A percentile compares a stretch with the other conserved stretches of the same genome.
These are phyloP conservation scores for Prunus dulcis DNA, from an alignment of 306 rosid species.

Conservation along the genomic window DNA sequence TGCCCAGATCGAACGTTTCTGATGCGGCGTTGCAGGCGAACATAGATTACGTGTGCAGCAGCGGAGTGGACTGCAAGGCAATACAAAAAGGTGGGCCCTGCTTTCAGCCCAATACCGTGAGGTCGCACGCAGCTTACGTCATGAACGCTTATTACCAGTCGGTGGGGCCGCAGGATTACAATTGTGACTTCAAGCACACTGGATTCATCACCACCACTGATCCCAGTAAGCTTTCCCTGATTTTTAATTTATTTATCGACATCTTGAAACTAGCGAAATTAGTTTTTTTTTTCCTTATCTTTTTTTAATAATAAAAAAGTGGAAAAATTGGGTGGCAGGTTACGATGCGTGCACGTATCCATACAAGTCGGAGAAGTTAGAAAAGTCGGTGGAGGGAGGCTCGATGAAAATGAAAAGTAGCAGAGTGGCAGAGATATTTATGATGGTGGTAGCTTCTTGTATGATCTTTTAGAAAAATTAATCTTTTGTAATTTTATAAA, in stretches of 20 bases:
- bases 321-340: constrained; percentile 37
- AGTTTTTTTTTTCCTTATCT: neutral
- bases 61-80: constrained; percentile 45
- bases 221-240: constrained; percentile 51
- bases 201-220: constrained; percentile 50
- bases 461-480: neutral
- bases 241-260: neutral
- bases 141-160: constrained; percentile 56
- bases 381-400: constrained; percentile 33
- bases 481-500: neutral
- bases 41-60: constrained; percentile 49
- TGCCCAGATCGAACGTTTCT: constrained; percentile 26
- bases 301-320: neutral
- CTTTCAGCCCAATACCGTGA: constrained; percentile 41
- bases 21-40: constrained; percentile 45
- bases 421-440: neutral
- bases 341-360: constrained; percentile 52
- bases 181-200: constrained; percentile 59
- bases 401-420: constrained; percentile 16
- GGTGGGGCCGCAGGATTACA: constrained; percentile 40
- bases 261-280: neutral
- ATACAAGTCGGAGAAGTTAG: constrained; percentile 19
- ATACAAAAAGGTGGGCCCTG: constrained; percentile 47
- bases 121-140: constrained; percentile 54
- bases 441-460: neutral